Evolutionary conservation across 2,329 filamentous ascomycete species (phyloP).

Genomic region (Alternaria metachromatica): DNA sequence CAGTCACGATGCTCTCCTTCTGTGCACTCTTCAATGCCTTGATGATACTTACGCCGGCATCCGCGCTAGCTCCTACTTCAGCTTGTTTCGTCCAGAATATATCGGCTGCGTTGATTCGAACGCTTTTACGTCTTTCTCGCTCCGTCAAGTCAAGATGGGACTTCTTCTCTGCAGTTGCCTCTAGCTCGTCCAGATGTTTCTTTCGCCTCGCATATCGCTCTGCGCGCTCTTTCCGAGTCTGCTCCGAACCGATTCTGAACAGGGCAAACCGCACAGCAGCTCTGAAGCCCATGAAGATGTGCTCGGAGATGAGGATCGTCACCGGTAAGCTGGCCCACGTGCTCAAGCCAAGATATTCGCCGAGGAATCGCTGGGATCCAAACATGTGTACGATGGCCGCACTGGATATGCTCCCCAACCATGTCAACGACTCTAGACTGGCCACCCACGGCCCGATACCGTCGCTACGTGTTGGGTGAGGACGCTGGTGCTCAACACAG

Average conservation of each 20-base stretch:
- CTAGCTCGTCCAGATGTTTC: constrained; percentile 36
- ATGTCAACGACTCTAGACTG: constrained; percentile 41
- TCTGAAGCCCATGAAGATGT: constrained; percentile 42
- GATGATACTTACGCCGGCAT: constrained; percentile 33
- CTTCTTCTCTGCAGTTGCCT: constrained; percentile 22
- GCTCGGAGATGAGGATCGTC: constrained; percentile 41
- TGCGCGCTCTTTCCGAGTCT: constrained; percentile 34
- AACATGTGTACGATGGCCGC: constrained; percentile 45
- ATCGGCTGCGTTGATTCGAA: constrained; percentile 39
- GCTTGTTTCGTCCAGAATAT: constrained; percentile 41
- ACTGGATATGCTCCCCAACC: constrained; percentile 42
- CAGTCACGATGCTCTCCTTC: constrained; percentile 20
- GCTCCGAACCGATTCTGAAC: constrained; percentile 36
- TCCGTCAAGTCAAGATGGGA: constrained; percentile 29
- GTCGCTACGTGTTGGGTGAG: constrained; percentile 35
- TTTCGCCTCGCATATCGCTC: constrained; percentile 38
- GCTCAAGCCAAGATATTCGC: constrained; percentile 21
- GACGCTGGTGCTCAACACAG: constrained; percentile 40
- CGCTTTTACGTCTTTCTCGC: constrained; percentile 39
- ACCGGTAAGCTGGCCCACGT: constrained; percentile 40
- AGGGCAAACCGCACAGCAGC: constrained; percentile 35
- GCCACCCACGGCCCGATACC: constrained; percentile 44
- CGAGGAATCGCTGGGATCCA: constrained; percentile 24
- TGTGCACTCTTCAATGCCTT: constrained; percentile 30
- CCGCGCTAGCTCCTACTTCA: constrained; percentile 33